Conservation (phyloP, 192 early-diverging fungal genomes). For the Nowakowskiella sp. region DNA sequence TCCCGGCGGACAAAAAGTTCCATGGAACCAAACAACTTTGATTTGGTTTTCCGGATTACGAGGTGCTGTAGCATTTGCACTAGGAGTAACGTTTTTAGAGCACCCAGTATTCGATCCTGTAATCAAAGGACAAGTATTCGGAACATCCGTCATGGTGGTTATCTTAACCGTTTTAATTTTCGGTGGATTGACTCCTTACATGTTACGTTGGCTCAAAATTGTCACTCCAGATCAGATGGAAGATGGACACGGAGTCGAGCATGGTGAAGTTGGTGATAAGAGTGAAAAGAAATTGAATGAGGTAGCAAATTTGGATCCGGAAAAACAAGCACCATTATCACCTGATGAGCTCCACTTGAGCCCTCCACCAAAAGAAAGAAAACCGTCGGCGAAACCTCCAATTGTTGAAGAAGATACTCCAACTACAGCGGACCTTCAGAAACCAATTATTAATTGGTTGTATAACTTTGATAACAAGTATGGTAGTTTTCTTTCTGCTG, state of each 20-base stretch:
- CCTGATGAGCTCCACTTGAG: too few species aligned
- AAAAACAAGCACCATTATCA: too few species aligned
- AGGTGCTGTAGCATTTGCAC: constrained; percentile 55
- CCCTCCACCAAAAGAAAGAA: too few species aligned
- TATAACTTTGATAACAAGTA: too few species aligned
- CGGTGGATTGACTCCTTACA: constrained; percentile 49
- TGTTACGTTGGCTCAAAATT: constrained; percentile 45
- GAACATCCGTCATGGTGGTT: constrained; percentile 52
- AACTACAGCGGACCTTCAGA: too few species aligned
- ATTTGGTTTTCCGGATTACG: constrained; percentile 57
- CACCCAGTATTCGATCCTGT: constrained; percentile 37
- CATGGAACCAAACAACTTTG: constrained; percentile 40
- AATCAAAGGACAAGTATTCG: constrained; percentile 49
- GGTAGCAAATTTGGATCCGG: neutral
- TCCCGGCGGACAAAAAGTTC: constrained; percentile 23
- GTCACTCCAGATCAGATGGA: constrained; percentile 16
- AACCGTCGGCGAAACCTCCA: too few species aligned
- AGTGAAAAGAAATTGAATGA: neutral
- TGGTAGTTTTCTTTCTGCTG: too few species aligned
- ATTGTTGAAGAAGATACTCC: too few species aligned
- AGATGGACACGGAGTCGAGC: constrained; percentile 2
- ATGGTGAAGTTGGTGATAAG: constrained; percentile 5
- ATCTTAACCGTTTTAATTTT: constrained; percentile 47
- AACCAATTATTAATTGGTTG: too few species aligned
- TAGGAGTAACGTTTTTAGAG: constrained; percentile 50